Evolutionary conservation across 805 yeast genomes (phyloP).

Genomic region (Naumovozyma dairenensis): DNA sequence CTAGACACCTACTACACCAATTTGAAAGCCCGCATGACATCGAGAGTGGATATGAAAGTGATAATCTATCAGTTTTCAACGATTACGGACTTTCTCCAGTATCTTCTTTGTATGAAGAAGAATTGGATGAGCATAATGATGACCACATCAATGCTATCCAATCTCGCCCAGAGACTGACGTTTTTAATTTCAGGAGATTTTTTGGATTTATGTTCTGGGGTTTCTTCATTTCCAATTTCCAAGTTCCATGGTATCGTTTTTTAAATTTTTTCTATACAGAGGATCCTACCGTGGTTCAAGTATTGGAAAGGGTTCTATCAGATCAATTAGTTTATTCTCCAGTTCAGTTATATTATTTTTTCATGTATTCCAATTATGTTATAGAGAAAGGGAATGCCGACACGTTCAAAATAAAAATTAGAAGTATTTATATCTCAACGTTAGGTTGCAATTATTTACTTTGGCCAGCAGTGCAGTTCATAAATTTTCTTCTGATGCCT

Average conservation of each 20-base stretch:
- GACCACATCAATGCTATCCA: constrained; percentile 3
- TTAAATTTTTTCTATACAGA: constrained; percentile 68
- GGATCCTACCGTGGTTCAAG: constrained; percentile 77
- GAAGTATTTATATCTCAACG: constrained; percentile 57
- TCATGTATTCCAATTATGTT: constrained; percentile 73
- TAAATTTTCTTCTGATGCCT: constrained; percentile 64
- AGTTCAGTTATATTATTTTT: constrained; percentile 65
- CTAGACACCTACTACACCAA: constrained; percentile 7
- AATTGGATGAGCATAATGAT: constrained; percentile 1
- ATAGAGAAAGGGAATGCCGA: constrained; percentile 64
- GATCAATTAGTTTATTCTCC: constrained; percentile 92
- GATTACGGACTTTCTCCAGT: constrained; percentile 19
- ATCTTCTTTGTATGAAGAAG: constrained; percentile 3
- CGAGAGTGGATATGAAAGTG: constrained; percentile 15
- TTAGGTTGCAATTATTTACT: constrained; percentile 57
- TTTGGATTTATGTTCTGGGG: constrained; percentile 86
- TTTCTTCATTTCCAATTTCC: constrained; percentile 66
- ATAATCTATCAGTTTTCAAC: constrained; percentile 20
- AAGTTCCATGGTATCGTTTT: constrained; percentile 81
- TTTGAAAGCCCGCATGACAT: constrained; percentile 4
- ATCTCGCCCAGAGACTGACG: constrained; percentile 2
- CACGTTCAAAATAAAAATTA: constrained; percentile 55
- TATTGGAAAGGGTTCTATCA: constrained; percentile 74
- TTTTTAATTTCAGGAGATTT: constrained; percentile 59
- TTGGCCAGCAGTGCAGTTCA: constrained; percentile 78